Evolutionary conservation across 495 filamentous ascomycete genomes (phyloP).

Genomic region (Glonium stellatum): DNA sequence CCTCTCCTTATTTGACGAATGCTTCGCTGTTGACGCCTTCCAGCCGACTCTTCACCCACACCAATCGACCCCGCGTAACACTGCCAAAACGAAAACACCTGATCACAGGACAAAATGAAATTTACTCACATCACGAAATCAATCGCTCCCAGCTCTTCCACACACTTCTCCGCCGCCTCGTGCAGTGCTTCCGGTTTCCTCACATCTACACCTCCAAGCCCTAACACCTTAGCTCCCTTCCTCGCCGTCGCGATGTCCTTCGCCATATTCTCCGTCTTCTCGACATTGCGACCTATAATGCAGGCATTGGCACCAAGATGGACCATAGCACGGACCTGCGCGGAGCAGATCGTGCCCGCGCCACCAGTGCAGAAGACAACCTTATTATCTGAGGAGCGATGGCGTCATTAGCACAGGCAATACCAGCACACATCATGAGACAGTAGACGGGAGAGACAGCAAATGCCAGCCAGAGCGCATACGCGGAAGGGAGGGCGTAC

Average conservation of each 20-base stretch:
- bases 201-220: conserved; percentile 79
- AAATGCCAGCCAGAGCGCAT: not conserved
- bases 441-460: not conserved
- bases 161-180: conserved; percentile 67
- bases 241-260: conserved; percentile 73
- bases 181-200: conserved; percentile 61
- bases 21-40: too few species aligned
- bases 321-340: conserved; percentile 84
- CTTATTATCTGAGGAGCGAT: conserved; percentile 52
- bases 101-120: conserved; percentile 1
- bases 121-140: conserved; percentile 81
- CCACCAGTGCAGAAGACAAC: conserved; percentile 95
- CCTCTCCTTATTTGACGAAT: too few species aligned
- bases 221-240: conserved; percentile 71
- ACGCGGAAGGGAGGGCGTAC: conserved; percentile 40
- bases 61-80: too few species aligned
- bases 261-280: conserved; percentile 77
- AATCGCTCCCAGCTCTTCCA: conserved; percentile 72
- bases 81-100: too few species aligned
- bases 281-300: conserved; percentile 85
- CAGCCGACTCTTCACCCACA: too few species aligned
- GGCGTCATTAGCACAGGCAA: not conserved
- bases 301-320: conserved; percentile 87
- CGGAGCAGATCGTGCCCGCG: conserved; percentile 86
- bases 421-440: not conserved